A percentile compares a stretch with the other conserved stretches of the same genome.
These are phyloP conservation scores for Trichoderma koningii DNA, from an alignment of 2,329 filamentous ascomycete species.

Conservation along the genomic window DNA sequence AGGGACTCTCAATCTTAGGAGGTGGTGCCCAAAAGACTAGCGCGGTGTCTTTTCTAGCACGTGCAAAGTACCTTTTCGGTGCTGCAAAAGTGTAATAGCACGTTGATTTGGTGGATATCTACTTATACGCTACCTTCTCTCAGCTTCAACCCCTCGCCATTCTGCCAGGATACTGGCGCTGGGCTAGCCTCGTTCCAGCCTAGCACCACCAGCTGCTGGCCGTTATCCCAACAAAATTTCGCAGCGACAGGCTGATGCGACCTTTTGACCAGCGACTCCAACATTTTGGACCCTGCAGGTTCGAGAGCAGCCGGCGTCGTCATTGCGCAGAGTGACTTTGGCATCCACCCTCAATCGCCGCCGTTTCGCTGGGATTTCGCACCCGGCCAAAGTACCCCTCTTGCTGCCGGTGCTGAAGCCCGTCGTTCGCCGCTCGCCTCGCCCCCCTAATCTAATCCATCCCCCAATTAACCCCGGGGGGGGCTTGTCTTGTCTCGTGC, in stretches of 20 bases:
- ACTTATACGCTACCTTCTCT: neutral
- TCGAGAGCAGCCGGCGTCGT: constrained; percentile 1
- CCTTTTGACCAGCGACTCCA: constrained; percentile 10
- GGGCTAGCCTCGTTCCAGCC: constrained; percentile 2
- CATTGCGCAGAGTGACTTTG: constrained; percentile 1
- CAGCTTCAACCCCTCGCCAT: neutral
- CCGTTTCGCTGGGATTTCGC: neutral
- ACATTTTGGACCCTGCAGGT: constrained; percentile 19
- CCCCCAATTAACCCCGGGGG: no score
- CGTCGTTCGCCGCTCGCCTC: constrained; percentile 7
- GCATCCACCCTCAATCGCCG: neutral
- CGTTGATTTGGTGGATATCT: neutral
- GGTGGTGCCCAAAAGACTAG: neutral
- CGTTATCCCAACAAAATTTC: constrained; percentile 25
- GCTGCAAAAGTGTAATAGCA: rapidly evolving
- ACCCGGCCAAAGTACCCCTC: neutral
- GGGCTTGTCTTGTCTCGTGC: constrained; percentile 10
- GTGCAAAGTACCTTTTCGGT: constrained; percentile 16
- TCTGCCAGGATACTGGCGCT: neutral
- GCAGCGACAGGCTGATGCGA: neutral
- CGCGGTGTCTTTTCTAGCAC: constrained; percentile 20
- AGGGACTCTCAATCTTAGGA: constrained; percentile 1
- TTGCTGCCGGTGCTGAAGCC: neutral
- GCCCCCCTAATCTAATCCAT: constrained; percentile 4
- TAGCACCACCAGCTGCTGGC: constrained; percentile 2